Evolutionary conservation across 1,139 yeast genomes (phyloP), one percentile per base, ranked within the genome.

Genomic region (Eremothecium coryli): DNA sequence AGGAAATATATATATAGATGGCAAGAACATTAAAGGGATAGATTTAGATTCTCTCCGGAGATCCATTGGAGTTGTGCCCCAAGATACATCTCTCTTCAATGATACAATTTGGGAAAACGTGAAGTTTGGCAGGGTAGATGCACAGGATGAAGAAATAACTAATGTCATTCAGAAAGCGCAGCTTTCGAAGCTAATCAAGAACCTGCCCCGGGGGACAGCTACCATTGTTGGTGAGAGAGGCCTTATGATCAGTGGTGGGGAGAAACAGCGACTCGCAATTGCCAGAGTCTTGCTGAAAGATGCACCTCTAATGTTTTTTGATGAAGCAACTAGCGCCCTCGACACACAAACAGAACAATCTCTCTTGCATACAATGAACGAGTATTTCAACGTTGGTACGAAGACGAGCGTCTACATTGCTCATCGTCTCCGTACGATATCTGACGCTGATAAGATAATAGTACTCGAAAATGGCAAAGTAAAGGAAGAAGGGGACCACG

Each of bases 191-290:
- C 63, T 88, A 29, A 68, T 93, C 14, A 50, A 59, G 5, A 84
- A 79, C 33, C 63, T 90, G 31, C 97, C 98, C 0, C 82, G 82
- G 10, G 96, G 96, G 1, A 65, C 71, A 29, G 65, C 79, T 23
- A 90, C 98, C 0, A 67, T 82, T 37, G 98, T 90, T n/a, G 99
- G 99, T 33, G 99, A 93, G 59, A 67, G 99, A 48, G 98, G 99
- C 15, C 70, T 90, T 71, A 90, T 90, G 98, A 86, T 90, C 31
- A 85, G 96, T 8, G 98, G 99, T 10, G 99, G 99, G 38, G 98
- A 90, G 58, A 88, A 93, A 56, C 99, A 90, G 59, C 68, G 99
- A 43, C 66, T 90, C 36, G 98, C 98, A 0, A 85, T 90, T 48
- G 93, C 96, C 1, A 68, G 99, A 45, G 73, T 90, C 13, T 61